Conservation (phyloP, 768 basidiomycete genomes). For the Galerina marginata region DNA sequence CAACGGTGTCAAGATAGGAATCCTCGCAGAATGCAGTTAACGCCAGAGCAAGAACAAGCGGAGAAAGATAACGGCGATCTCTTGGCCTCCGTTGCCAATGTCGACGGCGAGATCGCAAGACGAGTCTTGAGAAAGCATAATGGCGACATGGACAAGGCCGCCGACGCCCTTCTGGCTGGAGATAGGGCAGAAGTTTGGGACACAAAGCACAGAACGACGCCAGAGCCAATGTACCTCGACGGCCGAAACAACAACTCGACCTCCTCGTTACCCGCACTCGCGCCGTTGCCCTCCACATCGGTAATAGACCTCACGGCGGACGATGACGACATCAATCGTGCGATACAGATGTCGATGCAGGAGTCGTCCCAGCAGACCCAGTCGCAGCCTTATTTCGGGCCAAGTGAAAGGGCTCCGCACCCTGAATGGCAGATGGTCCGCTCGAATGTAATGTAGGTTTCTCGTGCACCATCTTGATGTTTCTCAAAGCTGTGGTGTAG, state of each 20-base stretch:
- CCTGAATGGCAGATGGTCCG: conserved; percentile 75
- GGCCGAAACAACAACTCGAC: conserved; percentile 22
- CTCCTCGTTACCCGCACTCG: not conserved
- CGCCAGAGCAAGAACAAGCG: conserved; percentile 29
- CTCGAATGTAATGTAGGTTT: conserved; percentile 55
- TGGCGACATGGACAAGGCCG: conserved; percentile 62
- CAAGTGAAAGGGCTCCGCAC: conserved; percentile 65
- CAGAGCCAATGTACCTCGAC: conserved; percentile 32
- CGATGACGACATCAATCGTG: conserved; percentile 55
- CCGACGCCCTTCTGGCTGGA: conserved; percentile 57
- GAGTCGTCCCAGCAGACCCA: conserved; percentile 37
- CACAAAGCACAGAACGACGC: conserved; percentile 30
- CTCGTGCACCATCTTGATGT: conserved; percentile 7
- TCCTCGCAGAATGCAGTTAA: conserved; percentile 25
- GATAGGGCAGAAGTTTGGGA: conserved; percentile 43
- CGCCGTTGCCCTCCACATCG: conserved; percentile 32
- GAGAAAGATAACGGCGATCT: conserved; percentile 40
- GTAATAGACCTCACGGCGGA: conserved; percentile 69
- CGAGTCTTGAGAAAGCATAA: conserved; percentile 65
- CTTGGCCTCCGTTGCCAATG: conserved; percentile 37
- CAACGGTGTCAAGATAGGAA: too few relatives aligned
- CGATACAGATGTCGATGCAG: conserved; percentile 59
- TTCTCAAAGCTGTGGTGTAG: conserved; percentile 18
- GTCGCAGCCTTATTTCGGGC: conserved; percentile 53
- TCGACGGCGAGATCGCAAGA: conserved; percentile 52